Evolutionary conservation across 2,329 filamentous ascomycete genomes (phyloP), one percentile per base, ranked within the genome.

Genomic region (Pseudomassariella vexata): DNA sequence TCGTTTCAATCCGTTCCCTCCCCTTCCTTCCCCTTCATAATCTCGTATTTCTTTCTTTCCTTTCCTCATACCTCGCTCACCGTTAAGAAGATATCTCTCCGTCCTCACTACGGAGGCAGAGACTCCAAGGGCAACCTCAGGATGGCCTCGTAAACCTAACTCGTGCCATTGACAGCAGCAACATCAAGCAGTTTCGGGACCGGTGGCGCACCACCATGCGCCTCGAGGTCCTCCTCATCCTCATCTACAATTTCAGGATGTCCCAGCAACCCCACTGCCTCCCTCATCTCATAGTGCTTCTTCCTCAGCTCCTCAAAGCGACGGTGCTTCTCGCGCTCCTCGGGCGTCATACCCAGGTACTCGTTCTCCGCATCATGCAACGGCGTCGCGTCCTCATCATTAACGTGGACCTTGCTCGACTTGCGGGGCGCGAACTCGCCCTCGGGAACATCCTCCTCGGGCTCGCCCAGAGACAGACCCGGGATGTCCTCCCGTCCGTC

Each of bases 201-300:
- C 25, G 62, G 51, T 12, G 55, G 55, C 3, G 58, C 55, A 1
- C 59, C 62, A 3, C 78, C 75, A 3, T 74, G 70, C 42, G 71
- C 55, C 10, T 75, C 76, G 30, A 77, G 75, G 3, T 55, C 56
- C 3, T 79, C 76, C 2, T 74, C 70, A 43, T 70, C 55, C n/a
- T 76, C 76, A 29, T 78, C 75, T 28, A 82, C 49, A 4, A 75
- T 66, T 50, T 84, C 80, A 4, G 82, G 78, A 50, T 86, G 82
- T 10, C 87, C 89, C 44, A 98, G 74, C 32, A 96, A 63, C 51
- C 81, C 76, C 50, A 92, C 94, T 37, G 95, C 88, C 53, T 92
- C 84, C 64, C 78, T 87, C 92, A 98, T 98, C 70, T 98, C 92
- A 62, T 98, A 98, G 62, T 98, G 92, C 67, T 81, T 90, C 79